A percentile compares a stretch with the other conserved stretches of the same genome.
These are phyloP conservation scores for Biscutella laevigata DNA, from an alignment of 441 rosid species.

Conservation along the genomic window DNA sequence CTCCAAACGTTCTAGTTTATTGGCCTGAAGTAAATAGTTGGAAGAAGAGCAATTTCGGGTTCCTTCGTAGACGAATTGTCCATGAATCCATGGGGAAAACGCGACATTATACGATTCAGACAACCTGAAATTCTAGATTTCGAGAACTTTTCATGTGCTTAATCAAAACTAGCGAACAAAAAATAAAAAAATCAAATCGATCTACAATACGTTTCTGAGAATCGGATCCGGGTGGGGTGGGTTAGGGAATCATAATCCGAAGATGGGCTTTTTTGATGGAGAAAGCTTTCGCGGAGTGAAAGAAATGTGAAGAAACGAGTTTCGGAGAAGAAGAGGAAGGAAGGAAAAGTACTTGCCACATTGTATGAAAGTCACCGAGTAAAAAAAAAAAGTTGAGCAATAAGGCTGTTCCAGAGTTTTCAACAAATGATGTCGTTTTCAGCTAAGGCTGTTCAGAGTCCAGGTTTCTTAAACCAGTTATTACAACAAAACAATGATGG, in stretches of 20 bases:
- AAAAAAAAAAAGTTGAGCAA: no score
- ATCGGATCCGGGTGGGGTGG: conserved; percentile 40
- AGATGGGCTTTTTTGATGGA: conserved; percentile 18
- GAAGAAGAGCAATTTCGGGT: conserved; percentile 36
- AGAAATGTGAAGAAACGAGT: conserved; percentile 1
- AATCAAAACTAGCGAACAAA: no score
- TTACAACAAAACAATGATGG: conserved; percentile 41
- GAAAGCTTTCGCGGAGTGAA: conserved; percentile 1
- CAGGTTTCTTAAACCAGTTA: conserved; percentile 45
- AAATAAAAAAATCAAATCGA: no score
- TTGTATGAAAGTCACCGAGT: no score
- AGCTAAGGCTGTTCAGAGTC: conserved; percentile 47
- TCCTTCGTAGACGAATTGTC: conserved; percentile 41
- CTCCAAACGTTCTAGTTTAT: conserved; percentile 60
- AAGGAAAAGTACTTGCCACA: no score
- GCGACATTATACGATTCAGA: conserved; percentile 27
- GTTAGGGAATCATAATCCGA: conserved; percentile 2
- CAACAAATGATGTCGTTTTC: conserved; percentile 67
- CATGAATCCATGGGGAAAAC: conserved; percentile 42
- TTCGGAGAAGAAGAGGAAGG: background rate
- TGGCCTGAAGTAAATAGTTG: conserved; percentile 64
- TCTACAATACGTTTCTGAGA: background rate
- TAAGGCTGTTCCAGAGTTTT: no score
- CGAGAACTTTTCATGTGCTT: conserved; percentile 26
- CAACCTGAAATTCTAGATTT: conserved; percentile 37